These are phyloP conservation scores for Lipomyces starkeyi DNA, from an alignment of 805 yeast genomes.

Conservation along the genomic window DNA sequence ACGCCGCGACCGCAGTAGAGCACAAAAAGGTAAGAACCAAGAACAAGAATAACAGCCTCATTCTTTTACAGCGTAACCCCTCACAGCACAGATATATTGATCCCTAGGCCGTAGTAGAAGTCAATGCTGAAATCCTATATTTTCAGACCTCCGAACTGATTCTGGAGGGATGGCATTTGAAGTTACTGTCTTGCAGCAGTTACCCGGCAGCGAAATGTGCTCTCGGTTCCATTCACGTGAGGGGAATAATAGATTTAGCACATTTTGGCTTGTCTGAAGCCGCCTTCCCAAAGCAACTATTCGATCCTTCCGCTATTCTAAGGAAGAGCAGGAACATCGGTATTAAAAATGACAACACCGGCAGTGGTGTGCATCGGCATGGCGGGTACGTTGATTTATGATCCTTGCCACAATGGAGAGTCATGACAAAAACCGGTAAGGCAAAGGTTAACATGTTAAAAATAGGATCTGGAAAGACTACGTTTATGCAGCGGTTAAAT, in stretches of 20 bases:
- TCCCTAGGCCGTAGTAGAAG: neutral
- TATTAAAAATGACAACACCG: slow-evolving; percentile 46
- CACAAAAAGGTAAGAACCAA: slow-evolving; percentile 11
- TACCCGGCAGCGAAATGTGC: neutral
- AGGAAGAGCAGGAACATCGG: neutral
- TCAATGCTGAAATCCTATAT: too few species aligned
- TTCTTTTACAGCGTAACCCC: neutral
- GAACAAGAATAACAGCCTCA: slow-evolving; percentile 12
- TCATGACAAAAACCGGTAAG: neutral
- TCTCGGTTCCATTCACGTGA: too few species aligned
- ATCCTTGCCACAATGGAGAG: neutral
- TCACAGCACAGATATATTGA: neutral
- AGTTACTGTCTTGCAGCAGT: neutral
- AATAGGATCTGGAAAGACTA: slow-evolving; percentile 86
- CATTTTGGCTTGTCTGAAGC: neutral
- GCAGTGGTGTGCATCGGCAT: slow-evolving; percentile 57
- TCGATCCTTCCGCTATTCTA: neutral
- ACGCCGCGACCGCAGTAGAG: slow-evolving; percentile 41
- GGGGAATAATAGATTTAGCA: neutral
- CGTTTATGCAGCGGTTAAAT: slow-evolving; percentile 93
- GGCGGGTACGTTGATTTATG: slow-evolving; percentile 47
- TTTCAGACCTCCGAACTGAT: too few species aligned
- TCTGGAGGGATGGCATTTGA: too few species aligned
- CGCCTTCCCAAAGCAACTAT: neutral
- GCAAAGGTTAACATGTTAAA: neutral